Evolutionary conservation across 192 early-diverging fungal genomes (phyloP).

Genomic region (Funneliformis mosseae): DNA sequence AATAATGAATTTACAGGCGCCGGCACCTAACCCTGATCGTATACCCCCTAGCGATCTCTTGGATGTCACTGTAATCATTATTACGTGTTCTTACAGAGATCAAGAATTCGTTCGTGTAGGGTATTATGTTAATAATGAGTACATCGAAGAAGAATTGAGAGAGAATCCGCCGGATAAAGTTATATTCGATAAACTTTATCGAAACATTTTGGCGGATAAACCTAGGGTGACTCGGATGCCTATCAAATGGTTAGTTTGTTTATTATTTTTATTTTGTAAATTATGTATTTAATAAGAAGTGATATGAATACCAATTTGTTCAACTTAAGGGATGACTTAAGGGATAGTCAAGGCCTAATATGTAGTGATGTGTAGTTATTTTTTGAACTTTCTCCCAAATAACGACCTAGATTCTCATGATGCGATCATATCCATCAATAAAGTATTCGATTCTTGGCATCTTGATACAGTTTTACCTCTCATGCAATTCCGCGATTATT

Average conservation of each 20-base stretch:
- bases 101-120: slow-evolving; percentile 96
- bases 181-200: slow-evolving; percentile 72
- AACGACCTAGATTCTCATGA: too few relatives aligned
- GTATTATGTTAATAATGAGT: slow-evolving; percentile 98
- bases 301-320: neutral
- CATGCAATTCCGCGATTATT: too few relatives aligned
- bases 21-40: slow-evolving; percentile 69
- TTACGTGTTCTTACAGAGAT: slow-evolving; percentile 86
- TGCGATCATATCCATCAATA: too few relatives aligned
- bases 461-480: too few relatives aligned
- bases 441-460: too few relatives aligned
- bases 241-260: slow-evolving; percentile 62
- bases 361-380: too few relatives aligned
- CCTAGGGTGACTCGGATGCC: slow-evolving; percentile 89
- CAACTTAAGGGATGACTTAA: neutral
- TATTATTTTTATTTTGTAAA: neutral
- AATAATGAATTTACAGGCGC: slow-evolving; percentile 45
- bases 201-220: slow-evolving; percentile 91
- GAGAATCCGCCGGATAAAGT: slow-evolving; percentile 76
- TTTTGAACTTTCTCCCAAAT: too few relatives aligned
- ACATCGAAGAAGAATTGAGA: slow-evolving; percentile 78
- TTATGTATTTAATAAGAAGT: neutral
- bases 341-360: too few relatives aligned
- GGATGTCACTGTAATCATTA: slow-evolving; percentile 88
- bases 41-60: slow-evolving; percentile 83